Conservation (phyloP, 1,139 yeast species). For the Lodderomyces elongisporus region DNA sequence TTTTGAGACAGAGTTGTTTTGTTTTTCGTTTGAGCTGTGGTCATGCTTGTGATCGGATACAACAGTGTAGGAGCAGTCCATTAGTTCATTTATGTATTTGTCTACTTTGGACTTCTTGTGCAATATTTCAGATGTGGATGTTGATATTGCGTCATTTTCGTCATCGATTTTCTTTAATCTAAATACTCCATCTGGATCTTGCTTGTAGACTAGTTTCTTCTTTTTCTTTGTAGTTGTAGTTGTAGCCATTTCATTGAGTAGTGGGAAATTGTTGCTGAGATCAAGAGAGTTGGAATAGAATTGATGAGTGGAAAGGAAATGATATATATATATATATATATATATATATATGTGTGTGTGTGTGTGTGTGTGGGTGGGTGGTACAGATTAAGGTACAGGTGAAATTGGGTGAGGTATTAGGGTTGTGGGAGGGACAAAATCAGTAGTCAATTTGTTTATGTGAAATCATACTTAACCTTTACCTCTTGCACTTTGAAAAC, state of each 20-base stretch:
- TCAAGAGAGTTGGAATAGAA: not conserved
- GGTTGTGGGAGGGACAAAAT: too few species aligned
- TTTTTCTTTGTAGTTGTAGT: slow-evolving; percentile 16
- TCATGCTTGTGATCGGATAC: slow-evolving; percentile 9
- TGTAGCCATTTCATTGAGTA: slow-evolving; percentile 11
- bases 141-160: slow-evolving; percentile 7
- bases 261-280: not conserved
- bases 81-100: slow-evolving; percentile 26
- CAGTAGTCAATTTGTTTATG: too few species aligned
- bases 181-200: slow-evolving; percentile 41
- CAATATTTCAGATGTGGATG: slow-evolving; percentile 6
- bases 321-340: too few species aligned
- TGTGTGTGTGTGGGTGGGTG: too few species aligned
- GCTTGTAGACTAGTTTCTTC: slow-evolving; percentile 35
- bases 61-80: slow-evolving; percentile 24
- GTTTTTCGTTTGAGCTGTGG: too few species aligned
- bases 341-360: too few species aligned
- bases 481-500: too few species aligned
- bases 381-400: too few species aligned
- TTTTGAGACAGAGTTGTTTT: not conserved
- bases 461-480: too few species aligned
- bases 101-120: slow-evolving; percentile 20
- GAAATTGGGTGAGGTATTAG: too few species aligned
- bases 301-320: too few species aligned
- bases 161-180: slow-evolving; percentile 29